Evolutionary conservation across 2,329 filamentous ascomycete species (phyloP), one percentile per base, ranked within the genome.

Genomic region (Paraphoma sp.): DNA sequence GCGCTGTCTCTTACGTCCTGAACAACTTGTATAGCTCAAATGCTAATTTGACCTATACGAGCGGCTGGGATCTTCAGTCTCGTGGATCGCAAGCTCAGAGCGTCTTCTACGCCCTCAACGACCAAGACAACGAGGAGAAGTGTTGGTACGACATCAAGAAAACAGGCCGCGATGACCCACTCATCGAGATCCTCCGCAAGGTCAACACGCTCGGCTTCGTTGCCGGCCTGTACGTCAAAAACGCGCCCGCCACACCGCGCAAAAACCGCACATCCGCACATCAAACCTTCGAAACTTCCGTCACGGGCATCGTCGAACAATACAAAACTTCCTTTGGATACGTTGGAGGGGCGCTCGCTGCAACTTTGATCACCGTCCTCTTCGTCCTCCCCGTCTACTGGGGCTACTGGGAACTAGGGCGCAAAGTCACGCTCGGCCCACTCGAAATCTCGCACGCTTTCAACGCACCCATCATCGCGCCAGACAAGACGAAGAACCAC

Each of bases 371-470:
- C 45, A 74, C 70, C n/a, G 58, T 76, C 3, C 29, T 74, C 31
- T 64, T 66, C 56, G 70, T 76, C 0, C 56, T 74, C 1, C 70
- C 73, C n/a, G 67, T 69, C 1, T 76, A 72, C 64, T 76, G 64
- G 63, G 70, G 71, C 14, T 77, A 70, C 65, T 76, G 73, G 74
- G 60, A 75, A 33, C 68, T 76, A 0, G 73, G 73, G 1, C 70
- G 74, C 47, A 69, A 72, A 40, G 72, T 76, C 8, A 71, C 73
- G 5, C 62, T 77, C 0, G 68, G 67, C 12, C 74, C 74, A 6
- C 67, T 77, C 1, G 73, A 76, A 48, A 77, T 77, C 31, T 71
- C 72, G 1, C 67, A 74, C 18, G 73, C 72, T 1, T 76, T 76
- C 50, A 67, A 67, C 1, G 71, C 73, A 12, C 65, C 67, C 5